Evolutionary conservation across 139 green algal species (phyloP), one percentile per base, ranked within the genome.

Genomic region (Nannochloris sp.): DNA sequence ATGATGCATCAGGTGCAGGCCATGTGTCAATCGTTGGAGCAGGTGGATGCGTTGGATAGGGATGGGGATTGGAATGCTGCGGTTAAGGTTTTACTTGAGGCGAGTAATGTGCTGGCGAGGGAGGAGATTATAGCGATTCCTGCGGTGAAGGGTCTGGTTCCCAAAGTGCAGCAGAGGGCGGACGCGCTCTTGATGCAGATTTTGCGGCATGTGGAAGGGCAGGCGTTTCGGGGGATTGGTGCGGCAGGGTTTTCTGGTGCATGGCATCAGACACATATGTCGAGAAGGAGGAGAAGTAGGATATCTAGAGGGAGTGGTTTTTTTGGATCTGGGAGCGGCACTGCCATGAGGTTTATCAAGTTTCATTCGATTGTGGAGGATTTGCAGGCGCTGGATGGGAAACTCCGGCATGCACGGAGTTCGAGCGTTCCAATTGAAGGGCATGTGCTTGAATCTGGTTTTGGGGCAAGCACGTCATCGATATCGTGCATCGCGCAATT

Each of bases 1-100:
- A 77, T 93, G 61, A 74, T 93, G 65, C 62, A 71, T 20, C 82
- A 91, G 70, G 68, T 91, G 1, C 65, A 84, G 49, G 60, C 65
- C 33, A 13, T 53, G n/a, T 53, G 16, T 20, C n/a, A 20, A 53
- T 20, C 16, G 46, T 11, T 53, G 46, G n/a, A 51, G 65, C 68
- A 10, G 67, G 80, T 17, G 4, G 46, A 53, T 53, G 46, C 17
- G n/a, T 53, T 65, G 85, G 33, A 65, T 78, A 20, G n/a, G 16
- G 20, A 78, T 79, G 45, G 61, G 83, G 33, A 85, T 85, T 20
- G 49, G 45, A n/a, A 49, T 56, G 25, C 16, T 84, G 28, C 57
- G 69, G 69, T 60, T 61, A 16, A 68, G 80, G 43, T 67, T 78
- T 56, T 49, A 63, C 20, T 53, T 36, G 56, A 68, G 76, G 70